These are phyloP conservation scores for Cochlearia excelsa DNA, from an alignment of 345 rosid genomes.

Conservation along the genomic window DNA sequence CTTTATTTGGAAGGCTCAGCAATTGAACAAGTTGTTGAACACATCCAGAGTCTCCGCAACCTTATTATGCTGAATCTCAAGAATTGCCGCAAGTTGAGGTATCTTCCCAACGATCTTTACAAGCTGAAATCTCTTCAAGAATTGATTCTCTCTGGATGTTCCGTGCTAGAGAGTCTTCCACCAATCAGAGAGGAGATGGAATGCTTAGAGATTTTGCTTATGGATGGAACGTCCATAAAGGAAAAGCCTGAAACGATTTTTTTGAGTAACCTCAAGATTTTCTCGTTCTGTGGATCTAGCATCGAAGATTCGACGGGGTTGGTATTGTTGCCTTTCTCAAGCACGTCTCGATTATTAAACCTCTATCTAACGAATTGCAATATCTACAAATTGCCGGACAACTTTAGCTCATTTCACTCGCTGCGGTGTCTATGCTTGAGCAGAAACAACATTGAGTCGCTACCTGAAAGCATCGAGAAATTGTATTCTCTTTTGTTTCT, in stretches of 20 bases:
- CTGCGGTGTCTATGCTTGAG: constrained; percentile 30
- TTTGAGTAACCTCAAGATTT: constrained; percentile 22
- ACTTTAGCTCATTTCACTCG: constrained; percentile 1
- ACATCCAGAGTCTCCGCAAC: constrained; percentile 13
- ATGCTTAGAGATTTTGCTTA: constrained; percentile 34
- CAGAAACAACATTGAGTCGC: constrained; percentile 26
- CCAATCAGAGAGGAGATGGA: constrained; percentile 20
- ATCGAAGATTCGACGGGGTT: constrained; percentile 16
- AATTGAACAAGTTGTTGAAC: constrained; percentile 26
- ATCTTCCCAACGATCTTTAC: constrained; percentile 27
- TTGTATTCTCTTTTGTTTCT: constrained; percentile 20
- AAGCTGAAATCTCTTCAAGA: constrained; percentile 36
- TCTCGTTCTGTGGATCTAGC: constrained; percentile 24
- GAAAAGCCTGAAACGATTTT: constrained; percentile 6
- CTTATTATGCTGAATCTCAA: constrained; percentile 31
- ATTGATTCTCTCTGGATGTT: constrained; percentile 31
- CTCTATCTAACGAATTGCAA: constrained; percentile 30
- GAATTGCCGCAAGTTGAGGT: constrained; percentile 21
- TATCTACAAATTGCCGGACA: constrained; percentile 11
- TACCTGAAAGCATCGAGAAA: constrained; percentile 34
- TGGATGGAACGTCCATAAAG: constrained; percentile 29
- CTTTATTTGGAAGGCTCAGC: constrained; percentile 30
- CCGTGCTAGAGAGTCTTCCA: constrained; percentile 26
- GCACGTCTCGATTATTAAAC: not conserved
- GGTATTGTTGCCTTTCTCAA: constrained; percentile 12